These are phyloP conservation scores for Fragaria iinumae DNA, from an alignment of 306 rosid species.

Conservation along the genomic window DNA sequence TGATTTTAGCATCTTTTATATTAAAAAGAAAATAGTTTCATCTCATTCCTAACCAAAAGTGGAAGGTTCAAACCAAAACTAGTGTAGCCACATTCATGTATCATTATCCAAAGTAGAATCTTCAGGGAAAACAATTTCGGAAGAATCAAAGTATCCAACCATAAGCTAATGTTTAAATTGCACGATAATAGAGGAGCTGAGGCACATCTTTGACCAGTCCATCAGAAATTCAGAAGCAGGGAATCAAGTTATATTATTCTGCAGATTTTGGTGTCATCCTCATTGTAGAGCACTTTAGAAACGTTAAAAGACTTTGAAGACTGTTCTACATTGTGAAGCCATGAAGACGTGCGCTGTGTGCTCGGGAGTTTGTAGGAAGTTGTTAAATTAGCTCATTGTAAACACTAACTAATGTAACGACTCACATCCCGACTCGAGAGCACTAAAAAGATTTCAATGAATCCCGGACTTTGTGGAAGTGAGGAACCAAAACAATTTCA, in stretches of 20 bases:
- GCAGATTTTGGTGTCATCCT: not conserved
- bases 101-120: not conserved
- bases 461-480: not conserved
- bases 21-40: not conserved
- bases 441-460: not conserved
- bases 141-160: not conserved
- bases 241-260: not conserved
- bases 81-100: not conserved
- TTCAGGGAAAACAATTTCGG: not conserved
- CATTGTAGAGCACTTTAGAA: not conserved
- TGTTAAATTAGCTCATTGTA: not conserved
- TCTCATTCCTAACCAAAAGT: not conserved
- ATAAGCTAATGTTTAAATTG: not conserved
- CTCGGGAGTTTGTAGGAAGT: not conserved
- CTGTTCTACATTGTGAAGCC: not conserved
- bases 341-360: not conserved
- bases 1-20: not conserved
- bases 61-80: not conserved
- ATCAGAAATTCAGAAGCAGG: not conserved
- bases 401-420: not conserved
- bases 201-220: slow-evolving; percentile 9
- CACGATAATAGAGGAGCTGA: slow-evolving; percentile 4
- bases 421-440: not conserved
- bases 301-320: not conserved
- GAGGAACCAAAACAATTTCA: not conserved